Evolutionary conservation across 306 rosid genomes (phyloP), one percentile per base, ranked within the genome.

Genomic region (Abrus pulchellus): DNA sequence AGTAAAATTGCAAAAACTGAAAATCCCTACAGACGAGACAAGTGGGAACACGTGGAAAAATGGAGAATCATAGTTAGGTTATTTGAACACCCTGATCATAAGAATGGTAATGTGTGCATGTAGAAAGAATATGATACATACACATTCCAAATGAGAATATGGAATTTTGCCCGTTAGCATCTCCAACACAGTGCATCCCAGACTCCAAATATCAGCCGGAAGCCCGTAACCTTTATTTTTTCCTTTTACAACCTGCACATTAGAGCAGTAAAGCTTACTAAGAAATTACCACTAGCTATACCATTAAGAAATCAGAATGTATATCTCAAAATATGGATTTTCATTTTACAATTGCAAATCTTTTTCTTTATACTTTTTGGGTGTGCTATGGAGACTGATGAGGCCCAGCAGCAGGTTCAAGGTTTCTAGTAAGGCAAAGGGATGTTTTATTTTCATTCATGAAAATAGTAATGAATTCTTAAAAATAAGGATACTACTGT

Each of bases 181-280:
- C 93, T 94, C 97, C 88, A 94, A 84, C 59, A 94, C 98, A 33
- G 98, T 94, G 84, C 98, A 94, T 57, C 98, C 98, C 81, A 94
- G 90, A 86, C 98, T 94, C 98, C 98, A 94, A 64, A 94, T 90
- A 84, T 94, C 98, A 68, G 98, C 98, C 0, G 98, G 92, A 84
- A 92, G 88, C 71, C 98, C 98, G 59, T 94, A 94, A 44, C 94
- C 97, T 83, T 78, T 86, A 41, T 72, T 72, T 83, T 73, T 92
- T 64, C 94, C 47, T 84, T 85, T 94, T n/a, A 94, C 94, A 78
- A 94, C 98, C 98, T 94, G 97, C 91, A 86, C 14, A 69, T 66
- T 27, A 64, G 66, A 83, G 77, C 49, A 63, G 41, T 29, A 63
- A 66, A 80, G 74, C 67, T 74, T 83, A 50, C 43, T 14, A 65